Evolutionary conservation across 352 stramenopile genomes (phyloP).

Genomic region (Phytopythium chamaehyphon): DNA sequence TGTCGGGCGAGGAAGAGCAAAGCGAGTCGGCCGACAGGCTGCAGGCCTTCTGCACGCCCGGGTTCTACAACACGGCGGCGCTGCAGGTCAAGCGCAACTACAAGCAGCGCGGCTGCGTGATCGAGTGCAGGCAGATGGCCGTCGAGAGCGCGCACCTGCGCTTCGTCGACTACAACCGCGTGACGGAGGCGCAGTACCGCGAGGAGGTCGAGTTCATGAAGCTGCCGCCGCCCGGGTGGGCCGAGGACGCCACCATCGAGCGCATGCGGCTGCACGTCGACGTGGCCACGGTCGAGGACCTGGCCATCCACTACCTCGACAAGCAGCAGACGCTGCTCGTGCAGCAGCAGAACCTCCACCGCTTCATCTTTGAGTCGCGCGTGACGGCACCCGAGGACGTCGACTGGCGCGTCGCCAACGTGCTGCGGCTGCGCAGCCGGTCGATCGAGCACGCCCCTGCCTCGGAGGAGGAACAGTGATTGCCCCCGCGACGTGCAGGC

Average conservation of each 20-base stretch:
- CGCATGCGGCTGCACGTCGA: constrained; percentile 31
- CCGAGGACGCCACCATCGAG: constrained; percentile 23
- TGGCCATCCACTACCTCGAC: constrained; percentile 22
- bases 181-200: constrained; percentile 33
- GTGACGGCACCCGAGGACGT: constrained; percentile 52
- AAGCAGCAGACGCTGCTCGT: constrained; percentile 17
- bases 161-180: constrained; percentile 24
- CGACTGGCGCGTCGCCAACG: constrained; percentile 55
- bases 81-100: constrained; percentile 43
- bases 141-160: constrained; percentile 32
- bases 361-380: constrained; percentile 48
- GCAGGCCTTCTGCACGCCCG: constrained; percentile 17
- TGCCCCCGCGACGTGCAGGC: no score
- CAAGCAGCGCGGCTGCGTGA: constrained; percentile 25
- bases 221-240: background rate
- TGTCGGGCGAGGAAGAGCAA: constrained; percentile 19
- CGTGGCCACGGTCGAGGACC: constrained; percentile 35
- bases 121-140: constrained; percentile 34
- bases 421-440: constrained; percentile 19
- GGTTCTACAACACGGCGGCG: constrained; percentile 31
- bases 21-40: constrained; percentile 14
- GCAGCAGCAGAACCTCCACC: constrained; percentile 29
- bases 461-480: background rate
- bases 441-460: constrained; percentile 5
- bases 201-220: constrained; percentile 19